Conservation (phyloP, 2,329 filamentous ascomycete genomes). For the Penicillium frequentans region DNA sequence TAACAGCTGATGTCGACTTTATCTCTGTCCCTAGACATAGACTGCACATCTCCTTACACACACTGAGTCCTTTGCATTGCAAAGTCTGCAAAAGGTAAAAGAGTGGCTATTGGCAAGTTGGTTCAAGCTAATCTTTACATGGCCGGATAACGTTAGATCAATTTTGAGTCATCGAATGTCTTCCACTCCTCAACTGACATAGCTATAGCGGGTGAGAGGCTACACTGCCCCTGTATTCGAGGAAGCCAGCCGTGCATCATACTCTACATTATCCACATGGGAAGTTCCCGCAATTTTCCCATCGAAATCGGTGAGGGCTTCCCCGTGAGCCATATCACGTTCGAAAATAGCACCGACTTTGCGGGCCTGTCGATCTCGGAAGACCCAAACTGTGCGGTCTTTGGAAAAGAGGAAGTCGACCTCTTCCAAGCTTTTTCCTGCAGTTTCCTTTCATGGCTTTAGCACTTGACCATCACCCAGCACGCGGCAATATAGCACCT, state of each 20-base stretch:
- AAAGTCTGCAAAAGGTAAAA: no score
- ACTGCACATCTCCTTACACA: no score
- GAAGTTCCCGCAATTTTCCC: background rate
- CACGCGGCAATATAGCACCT: background rate
- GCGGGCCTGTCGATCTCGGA: conserved; percentile 18
- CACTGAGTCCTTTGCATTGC: no score
- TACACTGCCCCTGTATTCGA: background rate
- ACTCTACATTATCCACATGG: conserved; percentile 43
- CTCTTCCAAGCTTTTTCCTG: conserved; percentile 24
- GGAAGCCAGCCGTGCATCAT: background rate
- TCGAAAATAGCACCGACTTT: conserved; percentile 26
- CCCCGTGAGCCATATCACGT: conserved; percentile 22
- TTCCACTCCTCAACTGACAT: background rate
- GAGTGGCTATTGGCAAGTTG: no score
- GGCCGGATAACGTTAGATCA: no score
- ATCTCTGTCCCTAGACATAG: no score
- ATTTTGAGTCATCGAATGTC: background rate
- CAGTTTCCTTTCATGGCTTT: conserved; percentile 18
- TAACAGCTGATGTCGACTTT: no score
- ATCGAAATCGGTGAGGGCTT: conserved; percentile 37
- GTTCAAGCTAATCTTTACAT: no score
- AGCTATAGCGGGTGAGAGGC: background rate
- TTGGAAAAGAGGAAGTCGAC: conserved; percentile 23
- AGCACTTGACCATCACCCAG: background rate
- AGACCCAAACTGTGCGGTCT: conserved; percentile 20